Evolutionary conservation across 768 basidiomycete species (phyloP), one percentile per base, ranked within the genome.

Genomic region (Suillus paluster): DNA sequence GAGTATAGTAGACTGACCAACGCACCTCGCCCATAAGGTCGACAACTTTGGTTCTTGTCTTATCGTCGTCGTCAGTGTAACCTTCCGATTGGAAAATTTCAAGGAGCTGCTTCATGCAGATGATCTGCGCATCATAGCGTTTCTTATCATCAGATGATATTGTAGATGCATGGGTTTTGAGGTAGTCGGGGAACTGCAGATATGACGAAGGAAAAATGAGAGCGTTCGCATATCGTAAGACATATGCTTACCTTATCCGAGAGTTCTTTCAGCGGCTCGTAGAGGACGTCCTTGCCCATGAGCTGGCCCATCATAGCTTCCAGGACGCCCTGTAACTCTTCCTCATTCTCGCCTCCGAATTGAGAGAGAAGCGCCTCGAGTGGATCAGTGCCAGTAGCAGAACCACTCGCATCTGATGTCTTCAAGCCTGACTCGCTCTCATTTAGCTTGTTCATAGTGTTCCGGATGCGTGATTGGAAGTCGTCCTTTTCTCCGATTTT

Each of bases 1-100:
- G 23, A 55, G 4, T 1, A 25, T 39, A 55, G 23, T 25, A 39
- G 23, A 19, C 25, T 17, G 17, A 5, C 21, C n/a, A 17, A 55
- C 54, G 6, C 38, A 92, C 91, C 84, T 94, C 86, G 63, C 81
- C 83, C 90, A 96, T 94, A 39, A 94, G 79, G 39, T 82, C 82
- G 5, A 90, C 80, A 25, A 95, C 76, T 60, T 78, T 75, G 57
- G 79, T 77, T 48, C 76, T 78, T 49, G 77, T 73, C 64, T 78
- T 76, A 3, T 76, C 66, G 64, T 90, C 77, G 0, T 83, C 78
- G 54, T 94, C 91, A 15, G 74, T 75, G 70, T 88, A 94, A 3
- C 69, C 68, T 2, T 83, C 78, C 21, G 80, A 79, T 39, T 94
- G 89, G 66, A 95, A 96, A 12, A 86, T 77, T 4, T 78, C 79